Base-by-base conservation (phyloP, 2,329 filamentous ascomycete species). In the Botrytis deweyae region DNA sequence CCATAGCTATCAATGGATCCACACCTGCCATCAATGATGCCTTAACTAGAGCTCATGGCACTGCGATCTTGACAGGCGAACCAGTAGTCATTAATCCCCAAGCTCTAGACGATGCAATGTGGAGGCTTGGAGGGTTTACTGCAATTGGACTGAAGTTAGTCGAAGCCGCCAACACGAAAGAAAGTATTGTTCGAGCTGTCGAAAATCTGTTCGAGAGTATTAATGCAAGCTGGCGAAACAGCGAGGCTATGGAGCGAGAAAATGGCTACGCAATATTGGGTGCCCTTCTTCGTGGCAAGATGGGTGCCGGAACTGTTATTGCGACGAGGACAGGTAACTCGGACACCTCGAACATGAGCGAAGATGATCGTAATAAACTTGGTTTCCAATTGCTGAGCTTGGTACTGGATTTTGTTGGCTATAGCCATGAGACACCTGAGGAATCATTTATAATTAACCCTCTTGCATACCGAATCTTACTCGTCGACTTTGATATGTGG, bases 361-460 rank as follows among this genome's bases (percentile, higher is more conserved):
- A 80, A 46, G 85, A 88, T 25, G 88, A 90, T 72, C 85, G 87
- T 76, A 87, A 90, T 73, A 84, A 83, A 76, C 79, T 90, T 75
- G 84, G 86, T 74, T 85, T 91, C 80, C 84, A 92, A 76, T 85
- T 98, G 14, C 86, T 99, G 9, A 90, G 90, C 73, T 85, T 95
- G 38, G 89, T 97, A 6, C 87, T 99, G 29, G 88, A 88, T 12
- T 99, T 98, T 81, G 91, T 98, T 74, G 96, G 96, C 4, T 98
- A 97, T 82, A 91, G 95, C 75, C 90, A 92, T 76, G 85, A 88
- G n/a, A 87, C 90, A 49, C 93, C 94, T 0, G 89, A 94, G 74
- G 91, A 95, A 74, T 98, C 95, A 1, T 93, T 98, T 78, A 97
- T 99, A 80, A 93, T 97, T 78, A 99, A 99, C 79, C 95, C 96